Conservation (phyloP, 441 rosid species). For the Omphalea diandra region DNA sequence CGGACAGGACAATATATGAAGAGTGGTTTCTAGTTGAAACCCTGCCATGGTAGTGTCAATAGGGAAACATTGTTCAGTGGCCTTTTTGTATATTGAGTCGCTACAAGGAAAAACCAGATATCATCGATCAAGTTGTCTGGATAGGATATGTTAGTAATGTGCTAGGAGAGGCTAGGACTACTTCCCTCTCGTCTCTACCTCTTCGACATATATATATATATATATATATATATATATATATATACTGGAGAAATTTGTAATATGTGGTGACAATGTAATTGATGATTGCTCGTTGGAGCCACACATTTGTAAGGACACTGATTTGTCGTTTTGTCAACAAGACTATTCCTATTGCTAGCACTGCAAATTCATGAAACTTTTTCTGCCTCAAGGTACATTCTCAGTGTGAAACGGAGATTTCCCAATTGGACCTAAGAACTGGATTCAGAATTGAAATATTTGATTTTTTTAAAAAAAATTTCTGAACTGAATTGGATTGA, state of each 20-base stretch:
- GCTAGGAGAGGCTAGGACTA: constrained; percentile 7
- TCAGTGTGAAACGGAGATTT: no score
- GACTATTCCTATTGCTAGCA: not conserved
- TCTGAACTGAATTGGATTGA: no score
- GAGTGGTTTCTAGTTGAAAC: constrained; percentile 18
- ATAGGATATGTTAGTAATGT: constrained; percentile 11
- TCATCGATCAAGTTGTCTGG: constrained; percentile 6
- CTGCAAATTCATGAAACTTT: not conserved
- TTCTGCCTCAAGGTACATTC: constrained; percentile 1
- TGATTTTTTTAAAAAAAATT: no score
- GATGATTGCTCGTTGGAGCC: constrained; percentile 3
- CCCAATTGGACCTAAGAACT: not conserved
- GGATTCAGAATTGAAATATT: not conserved
- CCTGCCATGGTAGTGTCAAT: constrained; percentile 11
- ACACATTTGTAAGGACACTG: not conserved
- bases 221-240: no score
- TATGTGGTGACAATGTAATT: constrained; percentile 12
- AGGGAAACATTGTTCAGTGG: constrained; percentile 15
- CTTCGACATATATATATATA: not conserved
- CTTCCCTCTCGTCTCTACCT: not conserved
- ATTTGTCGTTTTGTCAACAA: not conserved
- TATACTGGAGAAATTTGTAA: not conserved
- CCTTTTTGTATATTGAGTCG: constrained; percentile 20
- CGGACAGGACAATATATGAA: constrained; percentile 15
- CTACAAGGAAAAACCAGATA: constrained; percentile 7